These are phyloP conservation scores for Globisporangium emineosum DNA, from an alignment of 352 stramenopile species.

Conservation along the genomic window DNA sequence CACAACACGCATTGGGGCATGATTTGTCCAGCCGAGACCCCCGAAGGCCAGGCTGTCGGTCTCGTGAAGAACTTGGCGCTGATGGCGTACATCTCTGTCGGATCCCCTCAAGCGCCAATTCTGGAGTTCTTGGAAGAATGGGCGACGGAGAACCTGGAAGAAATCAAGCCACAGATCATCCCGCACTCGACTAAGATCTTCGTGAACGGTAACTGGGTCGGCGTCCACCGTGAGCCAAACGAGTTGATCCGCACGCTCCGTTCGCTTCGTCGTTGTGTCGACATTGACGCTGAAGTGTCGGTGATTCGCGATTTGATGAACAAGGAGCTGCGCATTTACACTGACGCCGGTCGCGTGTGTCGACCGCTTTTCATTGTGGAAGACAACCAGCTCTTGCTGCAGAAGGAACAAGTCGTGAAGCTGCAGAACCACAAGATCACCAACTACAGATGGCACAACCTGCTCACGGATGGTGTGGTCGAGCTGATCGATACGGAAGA, in stretches of 20 bases:
- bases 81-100: conserved; percentile 98
- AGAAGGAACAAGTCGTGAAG: conserved; percentile 97
- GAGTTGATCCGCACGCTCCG: conserved; percentile 94
- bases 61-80: conserved; percentile 99
- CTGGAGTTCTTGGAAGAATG: conserved; percentile 99
- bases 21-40: conserved; percentile 97
- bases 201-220: conserved; percentile 99
- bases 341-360: conserved; percentile 98
- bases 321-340: conserved; percentile 99
- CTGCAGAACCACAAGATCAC: conserved; percentile 91
- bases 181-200: conserved; percentile 99
- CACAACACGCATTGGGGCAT: conserved; percentile 99
- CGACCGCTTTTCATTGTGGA: conserved; percentile 99
- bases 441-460: conserved; percentile 85
- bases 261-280: conserved; percentile 93
- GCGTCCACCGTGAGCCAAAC: conserved; percentile 97
- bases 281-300: conserved; percentile 98
- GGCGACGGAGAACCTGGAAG: conserved; percentile 96
- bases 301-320: conserved; percentile 98
- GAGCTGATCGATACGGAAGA: conserved; percentile 99
- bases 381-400: conserved; percentile 93
- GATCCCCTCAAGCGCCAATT: conserved; percentile 92
- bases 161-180: conserved; percentile 98
- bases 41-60: conserved; percentile 93
- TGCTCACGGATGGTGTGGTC: conserved; percentile 93